Base-by-base conservation (phyloP, 768 basidiomycete genomes). In the Melanogaster broomeanus region DNA sequence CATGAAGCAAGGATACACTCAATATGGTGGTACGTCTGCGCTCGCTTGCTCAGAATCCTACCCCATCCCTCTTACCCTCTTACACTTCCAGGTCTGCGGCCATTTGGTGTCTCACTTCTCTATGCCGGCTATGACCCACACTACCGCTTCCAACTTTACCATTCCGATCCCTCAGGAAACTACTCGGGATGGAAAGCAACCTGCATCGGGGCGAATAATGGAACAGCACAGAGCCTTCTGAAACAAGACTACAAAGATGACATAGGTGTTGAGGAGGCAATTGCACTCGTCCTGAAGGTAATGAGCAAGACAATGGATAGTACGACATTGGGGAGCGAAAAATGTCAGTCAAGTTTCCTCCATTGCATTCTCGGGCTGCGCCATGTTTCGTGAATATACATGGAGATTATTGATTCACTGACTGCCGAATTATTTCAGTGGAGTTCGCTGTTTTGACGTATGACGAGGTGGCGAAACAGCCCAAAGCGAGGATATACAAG, bases 261-360 rank as follows among this genome's bases (percentile, higher is more conserved):
- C 51, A 87, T 98, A 49, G 76, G 79, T 12, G 80, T 98, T 35
- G 90, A 95, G 66, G 94, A 96, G 42, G 95, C 94, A 19, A 88
- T 96, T 59, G 87, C 83, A n/a, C 77, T 99, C 19, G 93, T 90
- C 40, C 77, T 98, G 59, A 88, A 85, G 73, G 89, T 93, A 47
- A 95, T 99, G 93, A 95, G 93, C 78, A 98, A 98, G 82, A 98
- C 96, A 48, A 98, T 99, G 96, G 97, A 99, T 65, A 94, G 92
- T 56, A 98, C 96, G 27, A 98, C 93, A 40, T 70, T 99, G 56
- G 90, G 92, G 28, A 95, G 92, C 64, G 97, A 99, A 74, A 98
- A 98, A 71, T 75, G 97, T 97, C 61, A 65, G 93, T 72, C 6
- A 6, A 53, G 35, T 42, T 22, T 24, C 12, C 10, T 43, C 19